Percentiles rank a stretch among this genome's conserved stretches.
These are phyloP conservation scores for Paragyromitra xinjiangensis DNA, from an alignment of 495 filamentous ascomycete genomes.

Conservation along the genomic window DNA sequence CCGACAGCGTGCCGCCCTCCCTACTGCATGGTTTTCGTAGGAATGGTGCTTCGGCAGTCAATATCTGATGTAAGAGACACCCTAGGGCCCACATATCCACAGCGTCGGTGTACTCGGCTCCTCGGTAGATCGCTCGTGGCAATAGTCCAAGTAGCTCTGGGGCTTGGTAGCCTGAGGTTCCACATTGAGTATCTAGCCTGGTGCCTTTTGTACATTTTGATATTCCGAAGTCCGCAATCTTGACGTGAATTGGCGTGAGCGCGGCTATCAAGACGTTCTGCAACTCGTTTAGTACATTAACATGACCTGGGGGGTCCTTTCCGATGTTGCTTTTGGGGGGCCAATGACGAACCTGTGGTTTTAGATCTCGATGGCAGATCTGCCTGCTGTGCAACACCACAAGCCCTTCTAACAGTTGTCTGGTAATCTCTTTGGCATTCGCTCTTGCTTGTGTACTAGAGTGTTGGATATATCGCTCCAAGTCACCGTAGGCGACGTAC, in stretches of 20 bases:
- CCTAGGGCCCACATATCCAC: conserved; percentile 15
- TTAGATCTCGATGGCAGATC: conserved; percentile 5
- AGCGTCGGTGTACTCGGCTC: not conserved
- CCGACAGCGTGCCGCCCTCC: too few relatives aligned
- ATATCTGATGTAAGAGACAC: not conserved
- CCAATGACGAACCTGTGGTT: conserved; percentile 1
- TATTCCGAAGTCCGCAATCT: conserved; percentile 6
- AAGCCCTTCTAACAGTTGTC: not conserved
- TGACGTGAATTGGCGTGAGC: not conserved
- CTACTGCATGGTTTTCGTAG: not conserved
- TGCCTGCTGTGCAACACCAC: not conserved
- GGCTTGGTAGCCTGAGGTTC: not conserved
- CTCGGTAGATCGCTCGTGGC: not conserved
- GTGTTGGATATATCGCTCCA: not conserved
- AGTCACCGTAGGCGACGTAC: not conserved
- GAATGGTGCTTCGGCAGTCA: conserved; percentile 1
- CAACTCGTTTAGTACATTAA: not conserved
- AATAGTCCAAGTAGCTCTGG: conserved; percentile 4
- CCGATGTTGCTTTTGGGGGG: not conserved
- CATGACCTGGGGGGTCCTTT: not conserved
- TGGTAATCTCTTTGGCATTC: not conserved
- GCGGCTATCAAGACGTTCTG: conserved; percentile 10
- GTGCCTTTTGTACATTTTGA: not conserved
- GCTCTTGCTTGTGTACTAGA: not conserved
- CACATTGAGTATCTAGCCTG: not conserved